These are phyloP conservation scores for Candida pseudofarinosa DNA, from an alignment of 805 yeast species.

Conservation along the genomic window DNA sequence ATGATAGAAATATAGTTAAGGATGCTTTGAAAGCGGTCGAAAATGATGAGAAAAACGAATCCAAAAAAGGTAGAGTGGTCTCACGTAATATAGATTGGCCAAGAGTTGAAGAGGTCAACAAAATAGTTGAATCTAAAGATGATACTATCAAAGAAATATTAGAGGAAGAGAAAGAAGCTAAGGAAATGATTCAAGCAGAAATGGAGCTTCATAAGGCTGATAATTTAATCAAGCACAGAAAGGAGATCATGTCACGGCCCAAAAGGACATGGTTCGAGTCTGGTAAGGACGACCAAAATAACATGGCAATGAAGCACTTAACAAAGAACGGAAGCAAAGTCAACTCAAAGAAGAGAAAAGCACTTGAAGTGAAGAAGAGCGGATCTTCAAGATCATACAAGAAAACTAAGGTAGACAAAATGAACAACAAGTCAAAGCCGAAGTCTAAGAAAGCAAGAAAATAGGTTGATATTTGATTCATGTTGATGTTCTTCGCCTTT, in stretches of 20 bases:
- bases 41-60: constrained; percentile 23
- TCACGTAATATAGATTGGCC: constrained; percentile 91
- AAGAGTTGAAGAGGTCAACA: constrained; percentile 67
- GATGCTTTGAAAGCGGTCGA: constrained; percentile 73
- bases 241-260: constrained; percentile 85
- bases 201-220: constrained; percentile 85
- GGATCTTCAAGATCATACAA: constrained; percentile 57
- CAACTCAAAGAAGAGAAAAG: constrained; percentile 70
- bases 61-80: constrained; percentile 54
- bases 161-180: constrained; percentile 84
- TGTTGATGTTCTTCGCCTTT: no score
- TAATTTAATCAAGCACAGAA: constrained; percentile 72
- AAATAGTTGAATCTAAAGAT: constrained; percentile 55
- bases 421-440: constrained; percentile 34
- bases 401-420: constrained; percentile 75
- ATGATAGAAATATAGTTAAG: constrained; percentile 86
- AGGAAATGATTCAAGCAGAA: constrained; percentile 84
- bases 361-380: constrained; percentile 56
- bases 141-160: constrained; percentile 70
- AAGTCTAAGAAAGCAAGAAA: constrained; percentile 7
- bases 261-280: constrained; percentile 94
- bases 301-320: constrained; percentile 33
- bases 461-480: no score
- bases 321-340: constrained; percentile 51
- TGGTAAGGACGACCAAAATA: constrained; percentile 45